A percentile compares a stretch with the other conserved stretches of the same genome.
phyloP scores from a whole-genome alignment of 495 filamentous ascomycete species.

The Hypoxylon trugodes region DNA sequence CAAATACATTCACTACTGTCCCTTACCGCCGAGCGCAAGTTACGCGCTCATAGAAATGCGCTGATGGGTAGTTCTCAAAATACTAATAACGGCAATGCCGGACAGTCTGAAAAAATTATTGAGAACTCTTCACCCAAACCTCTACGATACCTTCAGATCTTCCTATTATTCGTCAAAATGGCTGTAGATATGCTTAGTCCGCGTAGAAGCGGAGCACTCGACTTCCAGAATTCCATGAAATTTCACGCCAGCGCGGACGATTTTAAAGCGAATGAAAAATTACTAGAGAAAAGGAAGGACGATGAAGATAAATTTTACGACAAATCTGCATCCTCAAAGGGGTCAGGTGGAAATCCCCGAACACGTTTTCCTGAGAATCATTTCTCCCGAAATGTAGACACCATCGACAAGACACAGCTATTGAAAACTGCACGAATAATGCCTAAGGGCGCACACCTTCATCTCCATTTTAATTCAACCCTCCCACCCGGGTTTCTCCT shows the following conservation, averaged over 20 bases:
- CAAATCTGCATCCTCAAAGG: slow-evolving; percentile 23
- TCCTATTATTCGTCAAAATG: slow-evolving; percentile 26
- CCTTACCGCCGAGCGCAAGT: neutral
- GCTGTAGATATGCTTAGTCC: neutral
- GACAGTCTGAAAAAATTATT: slow-evolving; percentile 22
- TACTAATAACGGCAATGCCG: slow-evolving; percentile 31
- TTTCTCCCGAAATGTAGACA: slow-evolving; percentile 55
- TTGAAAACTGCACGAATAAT: slow-evolving; percentile 52
- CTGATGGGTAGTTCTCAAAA: slow-evolving; percentile 30
- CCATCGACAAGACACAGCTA: slow-evolving; percentile 56
- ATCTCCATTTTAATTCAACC: slow-evolving; percentile 66
- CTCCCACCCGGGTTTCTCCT: slow-evolving; percentile 58
- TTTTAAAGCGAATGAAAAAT: slow-evolving; percentile 42
- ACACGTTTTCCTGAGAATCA: slow-evolving; percentile 52
- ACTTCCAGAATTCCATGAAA: slow-evolving; percentile 37
- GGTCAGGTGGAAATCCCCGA: slow-evolving; percentile 44
- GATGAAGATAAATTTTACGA: slow-evolving; percentile 48
- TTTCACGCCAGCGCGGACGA: slow-evolving; percentile 23
- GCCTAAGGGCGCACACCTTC: slow-evolving; percentile 65
- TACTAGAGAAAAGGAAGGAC: slow-evolving; percentile 43
- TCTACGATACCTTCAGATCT: neutral
- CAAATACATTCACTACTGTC: neutral
- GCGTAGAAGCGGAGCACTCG: slow-evolving; percentile 2
- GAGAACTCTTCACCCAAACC: slow-evolving; percentile 7
- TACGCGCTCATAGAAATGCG: neutral